phyloP scores from a whole-genome alignment of 164 flowering plant species.

The Tinospora cordifolia region DNA sequence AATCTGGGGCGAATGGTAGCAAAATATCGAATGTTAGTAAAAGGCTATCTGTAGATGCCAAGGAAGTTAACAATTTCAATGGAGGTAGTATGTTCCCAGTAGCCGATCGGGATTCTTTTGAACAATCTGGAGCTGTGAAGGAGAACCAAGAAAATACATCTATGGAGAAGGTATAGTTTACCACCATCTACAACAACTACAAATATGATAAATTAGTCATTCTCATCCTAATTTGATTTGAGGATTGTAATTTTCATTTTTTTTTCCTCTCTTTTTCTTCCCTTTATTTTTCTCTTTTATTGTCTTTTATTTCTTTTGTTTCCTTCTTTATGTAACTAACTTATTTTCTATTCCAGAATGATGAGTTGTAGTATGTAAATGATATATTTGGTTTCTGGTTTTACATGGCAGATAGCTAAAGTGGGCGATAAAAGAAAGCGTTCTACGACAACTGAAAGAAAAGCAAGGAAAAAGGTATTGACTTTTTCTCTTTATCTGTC shows the following conservation, averaged over 20 bases:
- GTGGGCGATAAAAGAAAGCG: constrained; percentile 38
- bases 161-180: constrained; percentile 20
- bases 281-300: too few species aligned
- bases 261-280: too few species aligned
- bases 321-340: too few species aligned
- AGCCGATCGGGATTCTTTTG: constrained; percentile 1
- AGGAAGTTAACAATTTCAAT: constrained; percentile 3
- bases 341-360: too few species aligned
- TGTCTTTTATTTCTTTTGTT: too few species aligned
- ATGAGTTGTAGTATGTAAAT: background rate
- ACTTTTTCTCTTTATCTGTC: background rate
- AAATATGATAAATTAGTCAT: background rate
- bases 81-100: background rate
- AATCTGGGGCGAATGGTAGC: background rate
- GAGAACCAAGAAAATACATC: constrained; percentile 16
- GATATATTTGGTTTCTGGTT: constrained; percentile 4
- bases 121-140: constrained; percentile 2
- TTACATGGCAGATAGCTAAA: constrained; percentile 25
- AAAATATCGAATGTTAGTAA: background rate
- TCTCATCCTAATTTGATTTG: background rate
- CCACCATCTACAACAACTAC: background rate
- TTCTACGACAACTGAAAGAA: constrained; percentile 27
- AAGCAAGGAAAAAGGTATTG: constrained; percentile 48
- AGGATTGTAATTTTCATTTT: background rate
- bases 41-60: background rate